Evolutionary conservation across 495 filamentous ascomycete genomes (phyloP).

Genomic region (Pyronema omphalodes): DNA sequence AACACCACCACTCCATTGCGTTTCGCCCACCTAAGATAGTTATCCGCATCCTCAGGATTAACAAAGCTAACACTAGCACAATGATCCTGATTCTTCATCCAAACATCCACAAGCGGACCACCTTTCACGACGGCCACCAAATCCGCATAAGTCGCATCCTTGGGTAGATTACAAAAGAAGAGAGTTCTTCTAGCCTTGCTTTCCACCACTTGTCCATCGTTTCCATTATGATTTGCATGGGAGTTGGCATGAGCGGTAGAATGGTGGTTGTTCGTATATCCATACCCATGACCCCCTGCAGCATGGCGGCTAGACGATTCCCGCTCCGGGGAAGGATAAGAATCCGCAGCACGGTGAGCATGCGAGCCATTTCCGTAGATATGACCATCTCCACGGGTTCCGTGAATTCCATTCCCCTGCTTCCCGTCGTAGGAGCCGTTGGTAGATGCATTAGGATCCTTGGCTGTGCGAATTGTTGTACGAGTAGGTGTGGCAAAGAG

Average conservation of each 20-base stretch:
- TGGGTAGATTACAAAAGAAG: constrained; percentile 41
- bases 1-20: constrained; percentile 51
- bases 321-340: too few species aligned
- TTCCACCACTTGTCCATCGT: constrained; percentile 25
- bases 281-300: too few species aligned
- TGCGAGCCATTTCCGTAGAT: too few species aligned
- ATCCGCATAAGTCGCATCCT: constrained; percentile 46
- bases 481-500: not conserved
- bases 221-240: not conserved
- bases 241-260: not conserved
- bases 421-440: too few species aligned
- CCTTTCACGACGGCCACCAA: constrained; percentile 48
- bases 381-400: too few species aligned
- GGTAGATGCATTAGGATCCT: not conserved
- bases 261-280: too few species aligned
- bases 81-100: constrained; percentile 41
- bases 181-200: constrained; percentile 36
- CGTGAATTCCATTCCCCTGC: too few species aligned
- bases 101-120: constrained; percentile 51
- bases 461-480: not conserved
- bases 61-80: constrained; percentile 54
- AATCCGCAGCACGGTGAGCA: too few species aligned
- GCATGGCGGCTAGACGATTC: too few species aligned
- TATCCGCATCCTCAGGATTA: constrained; percentile 39
- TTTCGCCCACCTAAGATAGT: constrained; percentile 46